Base-by-base conservation (phyloP, 306 rosid genomes). In the Gastrolobium villosum region DNA sequence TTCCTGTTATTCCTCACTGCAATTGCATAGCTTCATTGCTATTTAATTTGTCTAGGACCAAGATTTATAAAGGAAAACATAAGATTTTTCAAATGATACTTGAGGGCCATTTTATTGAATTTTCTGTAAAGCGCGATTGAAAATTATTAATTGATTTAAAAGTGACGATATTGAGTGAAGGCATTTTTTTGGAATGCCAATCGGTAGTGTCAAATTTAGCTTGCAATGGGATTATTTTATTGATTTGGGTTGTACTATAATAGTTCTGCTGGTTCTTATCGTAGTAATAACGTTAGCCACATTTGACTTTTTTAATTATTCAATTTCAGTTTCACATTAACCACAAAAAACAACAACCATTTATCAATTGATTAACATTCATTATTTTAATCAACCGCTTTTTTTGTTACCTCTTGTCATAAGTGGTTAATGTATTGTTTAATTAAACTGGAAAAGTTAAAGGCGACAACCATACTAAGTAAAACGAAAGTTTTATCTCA, bases 21-120 rank as follows among this genome's bases (percentile, higher is more conserved):
- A 55, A 62, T 74, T 53, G 35, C 79, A 45, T 67, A 55, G 46
- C 31, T 70, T 46, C 11, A 6, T 9, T 75, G 44, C 44, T 10
- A 48, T 60, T 30, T 34, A 68, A 72, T 77, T 72, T 61, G 46
- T 63, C 76, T 50, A 45, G 39, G 40, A 44, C 35, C 52, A 44
- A 41, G 78, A 52, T 60, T 8, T 6, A 44, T 41, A 13, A 62
- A 63, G 49, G 53, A 59, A 46, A 48, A 28, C 13, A 7, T 45
- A 31, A 5, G 48, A 37, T 10, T 60, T 69, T 37, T 70, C 77
- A 75, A 66, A 75, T 75, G 41, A 43, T 69, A 26, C 67, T 2
- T 5, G 52, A 31, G 35, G 65, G 53, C 66, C 55, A 9, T 55
- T 36, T 52, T 40, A 63, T 69, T 28, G 36, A 32, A 52, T 30